Base-by-base conservation (phyloP, 768 basidiomycete genomes). In the Chalciporus pseudorubinellus region DNA sequence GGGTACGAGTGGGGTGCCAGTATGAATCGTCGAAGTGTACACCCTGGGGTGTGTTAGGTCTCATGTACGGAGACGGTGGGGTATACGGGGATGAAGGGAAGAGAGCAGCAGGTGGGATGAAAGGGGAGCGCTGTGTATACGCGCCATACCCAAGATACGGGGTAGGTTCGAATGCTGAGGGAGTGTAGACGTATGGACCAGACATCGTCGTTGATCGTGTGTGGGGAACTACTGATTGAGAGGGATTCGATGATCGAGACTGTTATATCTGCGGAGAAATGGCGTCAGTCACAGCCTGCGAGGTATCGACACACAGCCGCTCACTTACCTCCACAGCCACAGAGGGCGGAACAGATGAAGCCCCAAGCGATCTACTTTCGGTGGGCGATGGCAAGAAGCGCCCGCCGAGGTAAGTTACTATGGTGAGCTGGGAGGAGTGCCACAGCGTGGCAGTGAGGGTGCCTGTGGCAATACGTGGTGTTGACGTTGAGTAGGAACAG, bases 131-230 rank as follows among this genome's bases (percentile, higher is more conserved):
- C 48, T 67, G 70, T 57, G 64, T 63, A 57, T 56, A 69, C 20
- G 47, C n/a, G 58, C 52, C 68, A 49, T 61, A 66, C 48, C 65
- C 61, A 59, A 65, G 64, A 51, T 68, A 74, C 20, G 68, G 67
- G 6, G 70, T 71, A 20, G 70, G 63, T 49, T 65, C 60, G 51
- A 67, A 72, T n/a, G 69, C 48, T 6, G 60, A 20, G 2, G 77
- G 76, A 1, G 66, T 70, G 46, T 76, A 80, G 38, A 76, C 60
- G 58, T 70, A 80, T 50, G 78, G 76, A 22, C 46, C 63, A 45
- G 74, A 70, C 74, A 75, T 75, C 57, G 42, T 46, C 52, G 8
- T 54, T 10, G 45, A n/a, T 44, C 47, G 43, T 45, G n/a, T 20
- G 34, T 16, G 19, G 40, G 34, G n/a, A 8, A 50, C 28, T 38